Evolutionary conservation across 2,329 filamentous ascomycete genomes (phyloP), one percentile per base, ranked within the genome.

Genomic region (Pezicula carpinea): DNA sequence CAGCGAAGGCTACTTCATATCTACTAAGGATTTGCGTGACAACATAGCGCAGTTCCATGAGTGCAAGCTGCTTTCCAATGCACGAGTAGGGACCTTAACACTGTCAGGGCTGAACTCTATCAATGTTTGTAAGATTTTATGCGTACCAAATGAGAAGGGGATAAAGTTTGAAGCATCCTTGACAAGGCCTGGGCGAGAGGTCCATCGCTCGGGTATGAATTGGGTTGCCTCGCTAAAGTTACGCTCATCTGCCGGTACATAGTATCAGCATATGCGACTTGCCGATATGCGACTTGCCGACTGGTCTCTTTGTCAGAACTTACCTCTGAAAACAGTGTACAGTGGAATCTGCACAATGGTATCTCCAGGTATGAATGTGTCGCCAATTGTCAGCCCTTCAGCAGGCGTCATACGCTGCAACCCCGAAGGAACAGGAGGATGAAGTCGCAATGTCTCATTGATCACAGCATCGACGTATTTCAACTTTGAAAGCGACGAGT

Each of bases 381-480:
- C 38, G 5, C 50, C 53, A 38, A 58, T 49, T 5, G 11, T 49
- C 5, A 72, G 56, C 4, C 71, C 71, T 34, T 68, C 59, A 0
- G 63, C 59, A 0, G 69, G 68, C 3, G 69, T 69, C 23, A 64
- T 49, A 2, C 69, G 53, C 39, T 60, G 61, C 6, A 66, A 26
- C 1, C 66, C 67, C 2, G 59, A 59, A 0, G 64, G 61, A 0
- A 69, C 62, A 0, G 67, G 54, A 1, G 68, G 67, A 19, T 64
- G 56, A 5, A 71, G 55, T 1, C 68, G 61, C 23, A 70, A 56
- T 0, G 63, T 38, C 48, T 73, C 70, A 40, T 71, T 60, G 39
- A 72, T 64, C 38, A 59, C 55, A 3, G 62, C 68, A 32, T 64
- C 56, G n/a, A 69, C 59, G 17, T 49, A 46, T 14, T 61, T 65